phyloP scores from a whole-genome alignment of 1,284 basidiomycete genomes.

The Agaricales sp. region DNA sequence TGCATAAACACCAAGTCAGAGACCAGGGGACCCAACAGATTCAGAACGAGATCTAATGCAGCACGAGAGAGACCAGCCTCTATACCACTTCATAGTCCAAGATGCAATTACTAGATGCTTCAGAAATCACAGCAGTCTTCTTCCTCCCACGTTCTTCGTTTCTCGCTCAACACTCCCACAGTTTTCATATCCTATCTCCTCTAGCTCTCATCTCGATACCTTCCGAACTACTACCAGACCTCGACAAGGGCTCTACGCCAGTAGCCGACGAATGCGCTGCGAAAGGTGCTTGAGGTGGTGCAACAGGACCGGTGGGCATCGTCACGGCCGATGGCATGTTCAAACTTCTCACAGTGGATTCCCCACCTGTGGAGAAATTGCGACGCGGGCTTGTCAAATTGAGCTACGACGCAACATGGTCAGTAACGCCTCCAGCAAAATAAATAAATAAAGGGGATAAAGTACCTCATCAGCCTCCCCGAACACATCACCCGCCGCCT shows the following conservation, averaged over 20 bases:
- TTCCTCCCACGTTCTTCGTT: too few relatives aligned
- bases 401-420: constrained; percentile 13
- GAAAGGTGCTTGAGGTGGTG: background rate
- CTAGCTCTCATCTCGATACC: background rate
- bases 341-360: background rate
- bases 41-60: too few relatives aligned
- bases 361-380: constrained; percentile 12
- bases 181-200: background rate
- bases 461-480: constrained; percentile 37
- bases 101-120: too few relatives aligned
- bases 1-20: too few relatives aligned
- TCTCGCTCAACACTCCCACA: too few relatives aligned
- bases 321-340: constrained; percentile 4
- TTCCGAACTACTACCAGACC: background rate
- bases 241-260: background rate
- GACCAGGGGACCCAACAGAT: too few relatives aligned
- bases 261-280: background rate
- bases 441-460: constrained; percentile 6
- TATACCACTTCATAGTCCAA: too few relatives aligned
- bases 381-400: constrained; percentile 25
- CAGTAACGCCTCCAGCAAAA: background rate
- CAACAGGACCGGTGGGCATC: constrained; percentile 4
- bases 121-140: too few relatives aligned
- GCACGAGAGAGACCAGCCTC: too few relatives aligned
- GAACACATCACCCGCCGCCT: constrained; percentile 41